These are phyloP conservation scores for Botrytis medusae DNA, from an alignment of 2,329 filamentous ascomycete genomes.

Conservation along the genomic window DNA sequence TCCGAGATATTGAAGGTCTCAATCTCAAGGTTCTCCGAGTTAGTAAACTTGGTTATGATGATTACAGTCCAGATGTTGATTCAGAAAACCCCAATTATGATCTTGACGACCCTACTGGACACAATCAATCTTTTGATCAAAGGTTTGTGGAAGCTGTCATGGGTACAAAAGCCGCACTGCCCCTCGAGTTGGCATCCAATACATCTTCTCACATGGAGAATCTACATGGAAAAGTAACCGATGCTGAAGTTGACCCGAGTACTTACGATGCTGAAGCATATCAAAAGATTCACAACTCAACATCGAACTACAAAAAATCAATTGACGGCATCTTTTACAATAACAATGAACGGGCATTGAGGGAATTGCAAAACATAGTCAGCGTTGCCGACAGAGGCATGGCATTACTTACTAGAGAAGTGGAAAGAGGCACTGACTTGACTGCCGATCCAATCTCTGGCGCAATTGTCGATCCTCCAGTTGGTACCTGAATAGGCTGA, in stretches of 20 bases:
- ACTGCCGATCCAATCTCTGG: neutral
- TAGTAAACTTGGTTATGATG: constrained; percentile 40
- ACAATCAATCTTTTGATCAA: constrained; percentile 36
- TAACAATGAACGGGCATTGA: constrained; percentile 38
- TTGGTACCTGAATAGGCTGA: neutral
- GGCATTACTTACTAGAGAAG: constrained; percentile 31
- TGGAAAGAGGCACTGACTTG: constrained; percentile 21
- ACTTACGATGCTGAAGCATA: constrained; percentile 38
- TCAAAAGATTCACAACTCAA: constrained; percentile 36
- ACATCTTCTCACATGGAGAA: neutral
- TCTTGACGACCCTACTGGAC: constrained; percentile 32
- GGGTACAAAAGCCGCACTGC: neutral
- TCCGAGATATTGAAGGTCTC: constrained; percentile 33
- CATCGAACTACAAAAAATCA: constrained; percentile 36
- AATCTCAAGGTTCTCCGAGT: constrained; percentile 36
- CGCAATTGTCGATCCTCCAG: neutral
- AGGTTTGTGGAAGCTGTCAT: constrained; percentile 40
- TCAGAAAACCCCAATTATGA: constrained; percentile 34
- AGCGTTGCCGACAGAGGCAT: constrained; percentile 39
- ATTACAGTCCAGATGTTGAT: constrained; percentile 31
- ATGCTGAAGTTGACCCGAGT: neutral
- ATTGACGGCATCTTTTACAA: constrained; percentile 40
- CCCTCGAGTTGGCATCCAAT: neutral
- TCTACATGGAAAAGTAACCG: neutral
- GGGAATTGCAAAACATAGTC: constrained; percentile 38